These are phyloP conservation scores for Xylaria sp. DNA, from an alignment of 2,329 filamentous ascomycete genomes.

Conservation along the genomic window DNA sequence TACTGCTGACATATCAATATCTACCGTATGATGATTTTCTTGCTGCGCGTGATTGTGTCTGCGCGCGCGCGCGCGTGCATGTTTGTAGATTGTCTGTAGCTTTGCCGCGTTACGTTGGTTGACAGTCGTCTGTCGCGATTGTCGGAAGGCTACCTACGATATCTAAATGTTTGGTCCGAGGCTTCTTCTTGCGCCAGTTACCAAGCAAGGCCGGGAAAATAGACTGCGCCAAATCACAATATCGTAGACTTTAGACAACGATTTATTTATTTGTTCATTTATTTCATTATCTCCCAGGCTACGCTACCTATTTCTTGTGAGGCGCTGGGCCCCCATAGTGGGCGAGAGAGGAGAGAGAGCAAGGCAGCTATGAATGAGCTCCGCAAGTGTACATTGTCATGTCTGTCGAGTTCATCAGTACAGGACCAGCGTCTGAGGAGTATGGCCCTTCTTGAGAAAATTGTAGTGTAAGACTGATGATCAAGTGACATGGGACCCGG, in stretches of 20 bases:
- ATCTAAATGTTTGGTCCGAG: neutral
- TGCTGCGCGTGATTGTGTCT: neutral
- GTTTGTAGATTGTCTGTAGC: neutral
- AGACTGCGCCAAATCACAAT: too few relatives aligned
- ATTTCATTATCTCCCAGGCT: neutral
- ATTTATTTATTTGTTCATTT: neutral
- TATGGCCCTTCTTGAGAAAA: neutral
- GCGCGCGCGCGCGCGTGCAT: neutral
- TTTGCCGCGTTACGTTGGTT: neutral
- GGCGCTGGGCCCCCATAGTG: neutral
- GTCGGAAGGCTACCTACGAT: neutral
- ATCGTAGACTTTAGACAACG: too few relatives aligned
- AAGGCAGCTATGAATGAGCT: neutral
- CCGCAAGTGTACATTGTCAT: neutral
- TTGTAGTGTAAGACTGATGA: slow-evolving; percentile 7
- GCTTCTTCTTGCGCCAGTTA: neutral
- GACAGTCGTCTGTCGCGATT: neutral
- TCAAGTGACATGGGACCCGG: slow-evolving; percentile 6
- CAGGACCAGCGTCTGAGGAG: neutral
- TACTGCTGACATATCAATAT: slow-evolving; percentile 69
- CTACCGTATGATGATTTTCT: neutral
- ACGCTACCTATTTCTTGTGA: neutral
- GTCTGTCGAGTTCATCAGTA: slow-evolving; percentile 10
- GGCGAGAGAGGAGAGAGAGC: neutral
- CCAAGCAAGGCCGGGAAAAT: too few relatives aligned